These are phyloP conservation scores for Lachancea mirantina DNA, from an alignment of 805 yeast genomes.

Conservation along the genomic window DNA sequence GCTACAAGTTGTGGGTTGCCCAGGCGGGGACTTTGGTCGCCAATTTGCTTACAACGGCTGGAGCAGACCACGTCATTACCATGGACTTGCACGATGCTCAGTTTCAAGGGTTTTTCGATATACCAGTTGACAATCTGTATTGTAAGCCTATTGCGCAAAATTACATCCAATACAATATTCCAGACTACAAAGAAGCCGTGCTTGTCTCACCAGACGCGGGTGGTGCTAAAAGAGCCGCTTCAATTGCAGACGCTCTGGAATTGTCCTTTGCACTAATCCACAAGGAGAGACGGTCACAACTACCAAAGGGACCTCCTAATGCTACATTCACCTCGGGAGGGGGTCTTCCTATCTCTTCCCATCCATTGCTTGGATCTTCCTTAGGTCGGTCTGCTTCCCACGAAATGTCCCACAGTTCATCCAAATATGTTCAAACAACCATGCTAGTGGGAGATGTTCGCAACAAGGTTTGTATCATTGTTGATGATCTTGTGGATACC, in stretches of 20 bases:
- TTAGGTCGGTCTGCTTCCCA: conserved; percentile 18
- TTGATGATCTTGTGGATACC: conserved; percentile 93
- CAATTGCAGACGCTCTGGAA: conserved; percentile 83
- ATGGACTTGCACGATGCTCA: conserved; percentile 98
- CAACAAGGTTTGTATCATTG: conserved; percentile 76
- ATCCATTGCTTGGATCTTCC: conserved; percentile 17
- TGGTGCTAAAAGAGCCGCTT: conserved; percentile 96
- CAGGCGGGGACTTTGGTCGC: conserved; percentile 93
- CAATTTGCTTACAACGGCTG: conserved; percentile 78
- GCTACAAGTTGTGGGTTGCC: conserved; percentile 91
- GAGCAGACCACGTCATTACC: conserved; percentile 93
- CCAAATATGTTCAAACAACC: conserved; percentile 58
- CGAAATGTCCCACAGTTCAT: conserved; percentile 19
- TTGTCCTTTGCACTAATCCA: conserved; percentile 91
- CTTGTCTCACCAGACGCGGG: conserved; percentile 98
- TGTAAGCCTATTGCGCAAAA: conserved; percentile 83
- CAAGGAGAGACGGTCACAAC: conserved; percentile 69
- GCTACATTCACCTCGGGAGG: conserved; percentile 28
- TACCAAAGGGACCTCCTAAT: conserved; percentile 31
- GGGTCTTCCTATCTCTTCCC: conserved; percentile 16
- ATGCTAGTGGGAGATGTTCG: conserved; percentile 95
- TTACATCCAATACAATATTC: conserved; percentile 70
- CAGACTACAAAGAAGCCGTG: conserved; percentile 76
- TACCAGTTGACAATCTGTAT: conserved; percentile 91
- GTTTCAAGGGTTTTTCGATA: conserved; percentile 94